These are phyloP conservation scores for Candida bentonensis DNA, from an alignment of 805 yeast species.

Conservation along the genomic window DNA sequence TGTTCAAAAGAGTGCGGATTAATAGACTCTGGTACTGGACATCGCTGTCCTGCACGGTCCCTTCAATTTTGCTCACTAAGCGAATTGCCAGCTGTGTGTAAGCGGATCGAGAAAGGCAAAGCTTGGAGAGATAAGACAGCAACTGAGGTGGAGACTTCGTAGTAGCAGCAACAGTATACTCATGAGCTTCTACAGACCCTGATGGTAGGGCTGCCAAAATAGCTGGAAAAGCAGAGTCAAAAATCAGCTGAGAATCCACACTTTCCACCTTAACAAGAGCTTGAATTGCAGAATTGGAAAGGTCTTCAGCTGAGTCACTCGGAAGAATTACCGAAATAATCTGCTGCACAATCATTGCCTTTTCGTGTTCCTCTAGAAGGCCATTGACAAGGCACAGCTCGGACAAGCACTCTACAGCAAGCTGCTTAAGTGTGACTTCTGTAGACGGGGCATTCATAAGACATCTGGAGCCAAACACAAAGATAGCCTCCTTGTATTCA, in stretches of 20 bases:
- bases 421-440: constrained; percentile 56
- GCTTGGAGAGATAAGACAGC: not conserved
- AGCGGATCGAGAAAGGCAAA: not conserved
- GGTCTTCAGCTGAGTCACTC: constrained; percentile 35
- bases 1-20: not conserved
- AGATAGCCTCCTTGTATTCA: not conserved
- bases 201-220: constrained; percentile 36
- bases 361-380: constrained; percentile 9
- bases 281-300: constrained; percentile 38
- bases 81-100: not conserved
- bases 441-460: constrained; percentile 49
- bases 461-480: constrained; percentile 2
- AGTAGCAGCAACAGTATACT: not conserved
- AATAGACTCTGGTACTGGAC: not conserved
- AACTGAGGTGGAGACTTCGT: not conserved
- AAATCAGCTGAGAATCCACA: constrained; percentile 26
- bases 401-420: constrained; percentile 51
- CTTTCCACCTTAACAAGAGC: constrained; percentile 39
- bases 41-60: not conserved
- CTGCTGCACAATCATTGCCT: constrained; percentile 5
- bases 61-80: not conserved
- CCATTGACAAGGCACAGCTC: constrained; percentile 27
- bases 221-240: constrained; percentile 38
- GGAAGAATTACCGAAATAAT: constrained; percentile 34
- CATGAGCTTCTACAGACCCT: not conserved